Conservation (phyloP, 169 alveolate genomes). For the Plasmodium cynomolgi region DNA sequence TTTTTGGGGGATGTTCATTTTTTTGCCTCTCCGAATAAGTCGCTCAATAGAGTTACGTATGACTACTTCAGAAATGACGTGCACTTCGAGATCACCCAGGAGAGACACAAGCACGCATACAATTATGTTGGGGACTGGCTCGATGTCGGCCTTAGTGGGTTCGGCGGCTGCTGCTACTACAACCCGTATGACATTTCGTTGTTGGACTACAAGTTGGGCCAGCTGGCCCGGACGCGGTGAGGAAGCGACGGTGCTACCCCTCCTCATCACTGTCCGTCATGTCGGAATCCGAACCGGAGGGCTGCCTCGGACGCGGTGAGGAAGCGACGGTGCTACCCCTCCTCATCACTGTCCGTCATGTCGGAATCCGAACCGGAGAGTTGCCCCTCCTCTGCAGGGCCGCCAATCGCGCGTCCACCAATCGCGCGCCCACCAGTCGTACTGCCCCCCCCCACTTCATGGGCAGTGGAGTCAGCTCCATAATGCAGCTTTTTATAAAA, state of each 20-base stretch:
- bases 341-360: constrained; percentile 61
- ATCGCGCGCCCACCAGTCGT: neutral
- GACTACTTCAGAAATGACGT: neutral
- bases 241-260: neutral
- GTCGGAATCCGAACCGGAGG: constrained; percentile 24
- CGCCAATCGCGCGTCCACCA: neutral
- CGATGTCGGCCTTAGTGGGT: constrained; percentile 27
- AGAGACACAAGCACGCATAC: constrained; percentile 12
- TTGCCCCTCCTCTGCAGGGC: neutral
- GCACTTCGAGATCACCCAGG: neutral
- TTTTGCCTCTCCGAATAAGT: constrained; percentile 61
- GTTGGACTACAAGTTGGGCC: constrained; percentile 5
- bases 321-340: neutral
- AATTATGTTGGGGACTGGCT: constrained; percentile 30
- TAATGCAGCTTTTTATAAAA: constrained; percentile 33
- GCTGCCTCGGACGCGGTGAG: neutral
- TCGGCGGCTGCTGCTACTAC: constrained; percentile 65
- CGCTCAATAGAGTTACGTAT: constrained; percentile 8
- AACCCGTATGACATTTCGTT: constrained; percentile 52
- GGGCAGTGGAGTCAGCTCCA: neutral
- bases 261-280: constrained; percentile 62
- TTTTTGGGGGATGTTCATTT: constrained; percentile 28
- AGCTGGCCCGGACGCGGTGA: neutral
- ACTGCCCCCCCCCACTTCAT: neutral
- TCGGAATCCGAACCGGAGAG: constrained; percentile 24